Conservation (phyloP, 2,329 filamentous ascomycete genomes). For the Trichoderma arundinaceum region DNA sequence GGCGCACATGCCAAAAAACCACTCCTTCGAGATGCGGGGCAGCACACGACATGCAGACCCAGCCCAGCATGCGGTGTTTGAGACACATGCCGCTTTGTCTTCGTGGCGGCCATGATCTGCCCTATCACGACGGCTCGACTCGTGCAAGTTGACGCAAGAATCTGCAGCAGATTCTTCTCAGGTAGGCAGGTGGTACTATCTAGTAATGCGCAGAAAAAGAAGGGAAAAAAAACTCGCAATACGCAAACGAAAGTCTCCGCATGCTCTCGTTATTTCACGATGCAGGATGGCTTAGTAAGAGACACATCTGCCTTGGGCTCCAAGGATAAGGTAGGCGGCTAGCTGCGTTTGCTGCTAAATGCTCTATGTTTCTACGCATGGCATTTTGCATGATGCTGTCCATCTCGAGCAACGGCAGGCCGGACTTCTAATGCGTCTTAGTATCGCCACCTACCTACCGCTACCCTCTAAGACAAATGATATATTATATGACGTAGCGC, state of each 20-base stretch:
- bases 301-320: not conserved
- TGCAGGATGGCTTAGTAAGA: not conserved
- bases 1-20: not conserved
- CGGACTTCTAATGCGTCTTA: too few relatives aligned
- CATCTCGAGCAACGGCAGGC: too few relatives aligned
- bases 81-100: slow-evolving; percentile 15
- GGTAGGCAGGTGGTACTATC: not conserved
- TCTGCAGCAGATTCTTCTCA: not conserved
- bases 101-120: not conserved
- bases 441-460: not conserved
- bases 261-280: too few relatives aligned
- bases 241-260: too few relatives aligned
- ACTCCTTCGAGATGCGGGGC: slow-evolving; percentile 8
- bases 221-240: not conserved
- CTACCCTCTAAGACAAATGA: not conserved
- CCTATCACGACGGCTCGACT: not conserved
- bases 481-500: slow-evolving; percentile 24
- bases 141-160: not conserved
- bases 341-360: too few relatives aligned
- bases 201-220: not conserved
- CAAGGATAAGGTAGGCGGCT: too few relatives aligned
- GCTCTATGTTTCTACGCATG: too few relatives aligned
- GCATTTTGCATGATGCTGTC: too few relatives aligned
- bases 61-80: not conserved
- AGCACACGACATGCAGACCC: not conserved